Conservation (phyloP, 441 rosid genomes). For the Viola pubescens region DNA sequence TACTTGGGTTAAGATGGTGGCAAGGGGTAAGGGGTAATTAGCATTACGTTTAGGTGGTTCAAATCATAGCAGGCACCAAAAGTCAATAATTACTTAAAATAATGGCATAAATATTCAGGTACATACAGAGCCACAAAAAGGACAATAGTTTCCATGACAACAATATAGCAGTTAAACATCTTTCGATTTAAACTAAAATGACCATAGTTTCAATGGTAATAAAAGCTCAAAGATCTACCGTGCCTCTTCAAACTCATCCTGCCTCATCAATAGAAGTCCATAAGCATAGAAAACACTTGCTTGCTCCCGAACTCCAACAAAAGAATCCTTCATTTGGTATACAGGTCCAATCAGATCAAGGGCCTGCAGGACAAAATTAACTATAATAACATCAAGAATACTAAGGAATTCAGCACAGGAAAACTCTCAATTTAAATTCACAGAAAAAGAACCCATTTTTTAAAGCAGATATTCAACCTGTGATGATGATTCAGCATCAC, state of each 20-base stretch:
- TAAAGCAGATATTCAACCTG: conserved; percentile 44
- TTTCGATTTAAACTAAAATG: conserved; percentile 5
- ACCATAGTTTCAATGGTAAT: conserved; percentile 1
- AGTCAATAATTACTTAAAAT: no score
- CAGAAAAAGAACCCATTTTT: neutral
- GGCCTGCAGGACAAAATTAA: conserved; percentile 44
- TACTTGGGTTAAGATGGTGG: no score
- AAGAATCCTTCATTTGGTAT: conserved; percentile 67
- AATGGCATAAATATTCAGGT: neutral
- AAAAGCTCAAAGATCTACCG: conserved; percentile 37
- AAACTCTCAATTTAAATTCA: neutral
- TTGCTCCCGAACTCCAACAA: conserved; percentile 82
- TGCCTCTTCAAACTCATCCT: conserved; percentile 87
- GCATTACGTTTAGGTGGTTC: no score
- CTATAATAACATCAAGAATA: conserved; percentile 11
- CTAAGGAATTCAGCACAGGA: conserved; percentile 6
- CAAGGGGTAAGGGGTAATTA: neutral
- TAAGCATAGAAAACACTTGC: conserved; percentile 86
- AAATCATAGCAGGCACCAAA: no score
- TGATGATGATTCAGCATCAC: conserved; percentile 89
- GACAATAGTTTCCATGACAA: neutral
- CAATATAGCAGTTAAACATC: neutral
- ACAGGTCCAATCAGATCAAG: conserved; percentile 89
- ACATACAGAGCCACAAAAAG: neutral
- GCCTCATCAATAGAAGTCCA: conserved; percentile 90